Conservation (phyloP, 2,329 filamentous ascomycete genomes). For the Lachnellula willkommii region DNA sequence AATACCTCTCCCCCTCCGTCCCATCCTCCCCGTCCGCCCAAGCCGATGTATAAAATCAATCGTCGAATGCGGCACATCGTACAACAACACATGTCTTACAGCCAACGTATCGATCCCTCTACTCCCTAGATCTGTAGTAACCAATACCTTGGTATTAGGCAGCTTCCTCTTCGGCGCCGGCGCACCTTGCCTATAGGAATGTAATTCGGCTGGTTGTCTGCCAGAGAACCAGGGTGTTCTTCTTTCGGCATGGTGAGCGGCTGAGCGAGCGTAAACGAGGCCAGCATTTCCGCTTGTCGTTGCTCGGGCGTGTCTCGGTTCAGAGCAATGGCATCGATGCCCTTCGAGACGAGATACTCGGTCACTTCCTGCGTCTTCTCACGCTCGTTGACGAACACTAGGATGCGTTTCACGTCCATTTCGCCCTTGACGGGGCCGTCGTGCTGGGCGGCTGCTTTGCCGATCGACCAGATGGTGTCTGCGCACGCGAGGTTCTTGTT, state of each 20-base stretch:
- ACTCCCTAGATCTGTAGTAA: conserved; percentile 89
- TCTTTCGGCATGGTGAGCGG: conserved; percentile 32
- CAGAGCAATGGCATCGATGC: conserved; percentile 80
- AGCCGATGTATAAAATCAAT: conserved; percentile 98
- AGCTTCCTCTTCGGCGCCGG: conserved; percentile 38
- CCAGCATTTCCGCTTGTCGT: conserved; percentile 70
- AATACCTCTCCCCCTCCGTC: conserved; percentile 78
- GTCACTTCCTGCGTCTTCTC: conserved; percentile 80
- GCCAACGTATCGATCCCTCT: conserved; percentile 90
- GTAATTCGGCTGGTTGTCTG: conserved; percentile 33
- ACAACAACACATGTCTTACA: conserved; percentile 86
- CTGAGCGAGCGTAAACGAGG: conserved; percentile 59
- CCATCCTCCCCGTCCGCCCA: conserved; percentile 88
- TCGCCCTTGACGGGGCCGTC: conserved; percentile 51
- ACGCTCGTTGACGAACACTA: conserved; percentile 96
- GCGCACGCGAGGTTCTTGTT: conserved; percentile 92
- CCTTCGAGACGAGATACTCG: conserved; percentile 72
- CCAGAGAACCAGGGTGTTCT: conserved; percentile 36
- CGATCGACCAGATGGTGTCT: conserved; percentile 90
- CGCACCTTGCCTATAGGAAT: conserved; percentile 24
- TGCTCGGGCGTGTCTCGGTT: conserved; percentile 78
- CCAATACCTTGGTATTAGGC: conserved; percentile 79
- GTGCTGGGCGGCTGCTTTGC: conserved; percentile 62
- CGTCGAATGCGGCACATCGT: conserved; percentile 95
- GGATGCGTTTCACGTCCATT: conserved; percentile 72